Evolutionary conservation across 192 early-diverging fungal genomes (phyloP).

Genomic region (Backusella sp.): DNA sequence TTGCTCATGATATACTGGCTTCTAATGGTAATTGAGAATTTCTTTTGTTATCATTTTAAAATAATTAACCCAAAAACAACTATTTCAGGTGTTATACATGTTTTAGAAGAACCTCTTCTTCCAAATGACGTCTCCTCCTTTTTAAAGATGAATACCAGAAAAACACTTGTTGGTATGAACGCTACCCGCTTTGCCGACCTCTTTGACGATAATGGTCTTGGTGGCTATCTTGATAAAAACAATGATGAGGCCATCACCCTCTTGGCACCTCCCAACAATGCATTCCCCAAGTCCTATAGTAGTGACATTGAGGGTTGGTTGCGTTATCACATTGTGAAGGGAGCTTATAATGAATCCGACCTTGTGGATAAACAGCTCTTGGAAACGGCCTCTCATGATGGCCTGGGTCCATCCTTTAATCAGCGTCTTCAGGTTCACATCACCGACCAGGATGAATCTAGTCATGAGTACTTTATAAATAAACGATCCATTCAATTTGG

Average conservation of each 20-base stretch:
- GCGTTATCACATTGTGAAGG: constrained; percentile 65
- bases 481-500: constrained; percentile 47
- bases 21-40: constrained; percentile 36
- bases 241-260: constrained; percentile 57
- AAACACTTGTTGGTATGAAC: constrained; percentile 59
- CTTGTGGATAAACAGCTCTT: constrained; percentile 54
- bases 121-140: constrained; percentile 12
- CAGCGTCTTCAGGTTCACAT: constrained; percentile 54
- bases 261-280: constrained; percentile 64
- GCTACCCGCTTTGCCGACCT: constrained; percentile 61
- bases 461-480: constrained; percentile 19
- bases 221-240: constrained; percentile 56
- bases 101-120: constrained; percentile 15
- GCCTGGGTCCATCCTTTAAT: constrained; percentile 38
- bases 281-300: constrained; percentile 35
- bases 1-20: constrained; percentile 37
- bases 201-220: constrained; percentile 54
- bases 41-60: constrained; percentile 37
- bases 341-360: constrained; percentile 40
- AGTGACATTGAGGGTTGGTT: constrained; percentile 45
- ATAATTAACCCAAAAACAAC: constrained; percentile 36
- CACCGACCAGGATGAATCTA: constrained; percentile 19
- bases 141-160: constrained; percentile 17
- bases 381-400: constrained; percentile 50
- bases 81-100: constrained; percentile 45